Evolutionary conservation across 192 early-diverging fungal genomes (phyloP), one percentile per base, ranked within the genome.

Genomic region (Coemansia erecta): DNA sequence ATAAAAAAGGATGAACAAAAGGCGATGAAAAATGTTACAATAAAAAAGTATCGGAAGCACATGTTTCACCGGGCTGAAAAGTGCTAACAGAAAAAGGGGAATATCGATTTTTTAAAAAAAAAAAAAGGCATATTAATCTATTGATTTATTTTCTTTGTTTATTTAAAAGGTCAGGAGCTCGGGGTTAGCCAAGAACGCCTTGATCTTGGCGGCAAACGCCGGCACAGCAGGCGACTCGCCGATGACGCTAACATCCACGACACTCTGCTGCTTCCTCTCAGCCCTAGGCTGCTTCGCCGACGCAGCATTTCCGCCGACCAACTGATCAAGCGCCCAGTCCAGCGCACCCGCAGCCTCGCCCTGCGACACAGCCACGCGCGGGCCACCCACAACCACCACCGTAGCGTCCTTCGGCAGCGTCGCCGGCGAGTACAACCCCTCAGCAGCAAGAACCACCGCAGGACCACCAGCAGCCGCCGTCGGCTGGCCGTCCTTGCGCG

Each of bases 371-470:
- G 63, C 67, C 3, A 39, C 42, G 14, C 61, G 52, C 4, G 70
- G 72, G 31, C 52, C 43, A 66, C 90, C 88, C 28, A 90, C 84
- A 52, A 86, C 84, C 37, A 91, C 70, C 22, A 90, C 87, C 0
- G 79, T 58, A 2, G 86, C 65, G 14, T 81, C 83, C 9, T 77
- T 73, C 44, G 66, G 64, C 21, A 73, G 85, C 80, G 61, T 82
- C 80, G 15, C 49, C 1, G 56, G 66, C 18, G 60, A 86, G 68
- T 64, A 91, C 80, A 58, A 78, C 70, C 47, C 64, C 50, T 74
- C 68, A 0, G 64, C 18, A 0, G 68, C 64, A 44, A 70, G 48
- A 3, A 74, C 53, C 21, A 65, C 68, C 0, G 68, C 62, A 2
- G 68, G 72, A 22, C 15, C 35, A 4, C 18, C 19, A 2, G 37